Base-by-base conservation (phyloP, 345 rosid species). In the Passiflora organensis region DNA sequence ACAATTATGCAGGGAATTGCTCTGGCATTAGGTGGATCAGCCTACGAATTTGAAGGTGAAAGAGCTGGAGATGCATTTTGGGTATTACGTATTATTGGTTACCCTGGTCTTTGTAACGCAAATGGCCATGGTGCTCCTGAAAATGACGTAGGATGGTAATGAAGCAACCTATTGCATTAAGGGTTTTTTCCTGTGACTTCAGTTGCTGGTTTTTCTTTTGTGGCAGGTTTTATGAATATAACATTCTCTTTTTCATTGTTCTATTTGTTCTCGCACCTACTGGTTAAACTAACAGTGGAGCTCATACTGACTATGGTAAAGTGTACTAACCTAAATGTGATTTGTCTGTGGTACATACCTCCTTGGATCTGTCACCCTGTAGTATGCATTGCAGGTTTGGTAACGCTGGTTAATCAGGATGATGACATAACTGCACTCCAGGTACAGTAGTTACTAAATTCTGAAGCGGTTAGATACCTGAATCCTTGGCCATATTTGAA, bases 291-390 rank as follows among this genome's bases (percentile, higher is more conserved):
- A 54, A 58, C 69, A 91, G 96, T 24, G 89, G 93, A 73, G 93
- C 90, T 36, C 89, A 77, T 74, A 91, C 96, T 5, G 98, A 91
- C 56, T 86, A 91, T 64, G 96, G 90, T 87, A 80, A 78, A 20
- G 36, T 60, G 58, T 53, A 37, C 48, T 9, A 44, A 45, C 20
- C 48, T 47, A 55, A 32, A 18, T 32, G 41, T 56, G 19, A 43
- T 34, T 53, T 16, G 48, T 38, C 4, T n/a, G 13, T 23, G 32
- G 57, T 51, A 45, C 22, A n/a, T 28, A 41, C 36, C 43, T 28
- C 41, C 38, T 32, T 3, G 16, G 43, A 48, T 56, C 53, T 59
- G 1, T 43, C 34, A 16, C 22, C 32, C 20, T 62, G 28, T 6
- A 32, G 25, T 51, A 39, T 57, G 47, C 37, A 39, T 39, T 18